Conservation (phyloP, 2,329 filamentous ascomycete genomes). For the Myriosclerotinia duriaeana region DNA sequence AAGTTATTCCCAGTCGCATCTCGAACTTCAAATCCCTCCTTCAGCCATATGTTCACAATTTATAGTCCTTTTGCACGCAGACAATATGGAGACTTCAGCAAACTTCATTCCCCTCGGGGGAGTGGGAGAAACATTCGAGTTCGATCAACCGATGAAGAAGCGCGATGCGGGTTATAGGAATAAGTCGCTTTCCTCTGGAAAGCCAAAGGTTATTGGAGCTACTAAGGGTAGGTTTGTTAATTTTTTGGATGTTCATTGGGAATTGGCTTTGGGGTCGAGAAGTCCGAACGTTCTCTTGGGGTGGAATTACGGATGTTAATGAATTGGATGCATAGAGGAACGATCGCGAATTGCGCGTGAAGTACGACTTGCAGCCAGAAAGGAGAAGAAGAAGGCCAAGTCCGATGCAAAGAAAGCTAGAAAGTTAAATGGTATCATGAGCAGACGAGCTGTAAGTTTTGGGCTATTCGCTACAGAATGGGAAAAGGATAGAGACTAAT, state of each 20-base stretch:
- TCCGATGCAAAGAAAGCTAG: constrained; percentile 35
- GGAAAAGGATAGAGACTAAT: neutral
- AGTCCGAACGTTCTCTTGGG: neutral
- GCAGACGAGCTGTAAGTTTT: constrained; percentile 30
- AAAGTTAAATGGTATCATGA: constrained; percentile 34
- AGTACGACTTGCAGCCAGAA: constrained; percentile 31
- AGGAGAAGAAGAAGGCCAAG: constrained; percentile 37
- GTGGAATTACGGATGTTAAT: neutral
- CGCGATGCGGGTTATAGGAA: constrained; percentile 14
- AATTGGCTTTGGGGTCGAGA: neutral
- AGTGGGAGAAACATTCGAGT: constrained; percentile 6
- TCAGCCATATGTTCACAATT: neutral
- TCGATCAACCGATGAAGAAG: constrained; percentile 18
- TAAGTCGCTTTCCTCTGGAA: constrained; percentile 3
- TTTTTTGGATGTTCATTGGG: neutral
- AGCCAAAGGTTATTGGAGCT: constrained; percentile 19
- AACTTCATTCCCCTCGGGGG: constrained; percentile 27
- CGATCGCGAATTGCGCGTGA: constrained; percentile 32
- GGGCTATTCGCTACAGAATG: neutral
- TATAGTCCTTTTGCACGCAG: neutral
- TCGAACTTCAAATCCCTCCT: neutral
- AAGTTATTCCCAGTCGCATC: constrained; percentile 5
- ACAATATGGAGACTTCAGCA: constrained; percentile 24
- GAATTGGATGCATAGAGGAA: constrained; percentile 29
- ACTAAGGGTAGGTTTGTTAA: constrained; percentile 25